phyloP scores from a whole-genome alignment of 1,139 yeast species.

The Pichia sp. region DNA sequence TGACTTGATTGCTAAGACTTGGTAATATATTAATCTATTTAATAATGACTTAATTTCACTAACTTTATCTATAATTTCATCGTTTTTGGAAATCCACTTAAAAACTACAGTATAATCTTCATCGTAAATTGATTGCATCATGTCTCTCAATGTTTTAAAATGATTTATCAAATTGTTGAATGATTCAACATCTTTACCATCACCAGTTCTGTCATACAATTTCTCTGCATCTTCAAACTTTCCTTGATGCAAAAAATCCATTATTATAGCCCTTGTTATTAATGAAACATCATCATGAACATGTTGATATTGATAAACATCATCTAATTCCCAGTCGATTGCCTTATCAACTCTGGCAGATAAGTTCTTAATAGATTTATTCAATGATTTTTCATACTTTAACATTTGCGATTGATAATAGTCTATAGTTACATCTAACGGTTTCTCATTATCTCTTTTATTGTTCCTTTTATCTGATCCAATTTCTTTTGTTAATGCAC shows the following conservation, averaged over 20 bases:
- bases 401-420: conserved; percentile 12
- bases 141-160: conserved; percentile 31
- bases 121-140: conserved; percentile 1
- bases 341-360: conserved; percentile 31
- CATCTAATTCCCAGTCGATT: conserved; percentile 28
- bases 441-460: background rate
- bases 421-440: background rate
- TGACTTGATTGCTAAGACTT: conserved; percentile 3
- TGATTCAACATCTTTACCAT: conserved; percentile 17
- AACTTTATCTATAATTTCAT: background rate
- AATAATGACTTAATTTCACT: conserved; percentile 1
- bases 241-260: conserved; percentile 41
- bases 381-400: conserved; percentile 25
- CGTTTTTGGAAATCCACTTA: conserved; percentile 3
- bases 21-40: conserved; percentile 3
- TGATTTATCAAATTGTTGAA: conserved; percentile 28
- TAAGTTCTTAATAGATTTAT: conserved; percentile 29
- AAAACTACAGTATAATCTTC: conserved; percentile 5
- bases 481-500: background rate
- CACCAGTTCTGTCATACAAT: conserved; percentile 24
- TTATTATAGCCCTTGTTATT: conserved; percentile 35
- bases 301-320: conserved; percentile 32
- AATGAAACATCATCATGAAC: conserved; percentile 20
- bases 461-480: background rate
- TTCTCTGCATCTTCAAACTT: conserved; percentile 29